These are phyloP conservation scores for Calendula officinalis DNA, from an alignment of 129 eudicot species.

Conservation along the genomic window DNA sequence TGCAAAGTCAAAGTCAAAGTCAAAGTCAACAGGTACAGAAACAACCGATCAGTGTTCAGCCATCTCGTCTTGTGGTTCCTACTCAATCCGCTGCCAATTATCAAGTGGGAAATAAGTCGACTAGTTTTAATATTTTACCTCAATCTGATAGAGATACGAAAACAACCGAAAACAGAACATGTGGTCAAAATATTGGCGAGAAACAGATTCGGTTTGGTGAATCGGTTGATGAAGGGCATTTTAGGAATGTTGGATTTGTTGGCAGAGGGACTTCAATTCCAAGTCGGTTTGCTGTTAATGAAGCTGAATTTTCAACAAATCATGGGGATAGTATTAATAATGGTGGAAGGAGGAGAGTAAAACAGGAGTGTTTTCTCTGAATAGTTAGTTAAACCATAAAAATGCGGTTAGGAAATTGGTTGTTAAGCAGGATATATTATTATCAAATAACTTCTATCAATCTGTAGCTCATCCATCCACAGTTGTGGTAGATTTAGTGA, in stretches of 20 bases:
- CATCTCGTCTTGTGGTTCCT: slow-evolving; percentile 73
- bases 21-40: slow-evolving; percentile 44
- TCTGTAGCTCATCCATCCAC: slow-evolving; percentile 28
- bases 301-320: slow-evolving; percentile 35
- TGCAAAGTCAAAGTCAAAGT: slow-evolving; percentile 42
- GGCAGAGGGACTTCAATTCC: slow-evolving; percentile 57
- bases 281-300: slow-evolving; percentile 60
- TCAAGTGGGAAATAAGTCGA: slow-evolving; percentile 37
- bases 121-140: slow-evolving; percentile 37
- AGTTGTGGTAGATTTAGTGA: slow-evolving; percentile 22
- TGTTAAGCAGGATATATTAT: slow-evolving; percentile 17
- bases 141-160: slow-evolving; percentile 41
- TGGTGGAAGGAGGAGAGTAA: slow-evolving; percentile 49
- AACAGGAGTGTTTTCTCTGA: slow-evolving; percentile 71
- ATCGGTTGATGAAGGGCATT: slow-evolving; percentile 41
- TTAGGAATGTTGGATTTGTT: slow-evolving; percentile 48
- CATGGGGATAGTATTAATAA: slow-evolving; percentile 29
- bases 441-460: slow-evolving; percentile 26
- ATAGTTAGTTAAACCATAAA: slow-evolving; percentile 44
- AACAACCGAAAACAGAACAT: slow-evolving; percentile 18
- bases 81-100: slow-evolving; percentile 38
- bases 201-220: slow-evolving; percentile 44
- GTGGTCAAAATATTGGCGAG: slow-evolving; percentile 29
- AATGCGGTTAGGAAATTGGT: slow-evolving; percentile 13
- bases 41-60: slow-evolving; percentile 61